Conservation (phyloP, 805 yeast species). For the Starmerella stellata region DNA sequence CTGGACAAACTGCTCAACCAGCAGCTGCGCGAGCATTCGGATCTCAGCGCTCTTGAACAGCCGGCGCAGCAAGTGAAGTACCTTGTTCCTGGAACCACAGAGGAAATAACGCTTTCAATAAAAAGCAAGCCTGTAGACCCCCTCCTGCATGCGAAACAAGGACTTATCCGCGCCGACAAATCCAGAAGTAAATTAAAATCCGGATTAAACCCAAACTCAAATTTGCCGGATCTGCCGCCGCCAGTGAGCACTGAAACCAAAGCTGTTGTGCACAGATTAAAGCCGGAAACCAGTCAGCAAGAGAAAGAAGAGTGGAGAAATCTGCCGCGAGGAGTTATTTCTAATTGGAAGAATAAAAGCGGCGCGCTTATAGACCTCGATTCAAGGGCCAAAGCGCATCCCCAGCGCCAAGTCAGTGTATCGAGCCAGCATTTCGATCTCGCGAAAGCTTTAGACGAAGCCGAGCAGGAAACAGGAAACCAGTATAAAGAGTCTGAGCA, state of each 20-base stretch:
- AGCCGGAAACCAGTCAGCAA: constrained; percentile 39
- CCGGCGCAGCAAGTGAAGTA: background rate
- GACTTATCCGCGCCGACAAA: constrained; percentile 1
- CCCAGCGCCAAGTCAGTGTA: background rate
- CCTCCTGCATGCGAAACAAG: background rate
- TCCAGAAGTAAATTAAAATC: constrained; percentile 17
- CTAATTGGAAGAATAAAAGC: constrained; percentile 89
- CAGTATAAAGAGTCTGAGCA: constrained; percentile 21
- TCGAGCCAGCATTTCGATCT: constrained; percentile 39
- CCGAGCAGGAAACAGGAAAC: constrained; percentile 43
- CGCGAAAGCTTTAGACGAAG: constrained; percentile 53
- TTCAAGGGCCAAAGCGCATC: constrained; percentile 32
- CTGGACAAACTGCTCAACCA: constrained; percentile 31
- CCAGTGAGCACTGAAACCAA: constrained; percentile 2
- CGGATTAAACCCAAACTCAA: background rate
- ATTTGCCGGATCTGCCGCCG: background rate
- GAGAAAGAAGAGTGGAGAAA: constrained; percentile 71
- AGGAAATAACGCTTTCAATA: background rate
- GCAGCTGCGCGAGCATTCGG: background rate
- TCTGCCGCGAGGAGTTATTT: constrained; percentile 77
- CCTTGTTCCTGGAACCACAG: background rate
- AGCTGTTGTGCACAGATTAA: constrained; percentile 36
- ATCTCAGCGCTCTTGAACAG: background rate
- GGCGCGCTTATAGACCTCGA: constrained; percentile 74
- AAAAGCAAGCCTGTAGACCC: background rate